Base-by-base conservation (phyloP, 768 basidiomycete species). In the Pisolithus orientalis region DNA sequence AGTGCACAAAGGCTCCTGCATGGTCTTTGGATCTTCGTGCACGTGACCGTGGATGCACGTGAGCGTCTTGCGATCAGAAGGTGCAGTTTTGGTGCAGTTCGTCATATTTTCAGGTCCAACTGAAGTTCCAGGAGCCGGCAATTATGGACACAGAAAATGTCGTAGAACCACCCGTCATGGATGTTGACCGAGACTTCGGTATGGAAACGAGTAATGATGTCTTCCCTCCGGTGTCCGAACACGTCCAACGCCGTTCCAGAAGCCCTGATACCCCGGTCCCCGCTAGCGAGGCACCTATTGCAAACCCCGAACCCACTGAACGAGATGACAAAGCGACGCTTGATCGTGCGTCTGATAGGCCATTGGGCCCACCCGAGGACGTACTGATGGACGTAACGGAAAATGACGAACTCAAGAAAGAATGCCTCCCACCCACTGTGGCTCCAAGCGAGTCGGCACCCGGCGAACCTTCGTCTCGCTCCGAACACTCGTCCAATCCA, bases 341-440 rank as follows among this genome's bases (percentile, higher is more conserved):
- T n/a, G 53, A 45, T 27, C 6, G 28, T 59, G 52, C 56, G 44
- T 52, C 46, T 17, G 62, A 66, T 65, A 59, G 53, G 50, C 60
- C 54, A 52, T 48, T 65, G 55, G 65, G 11, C 51, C 39, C 52
- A 47, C 43, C 57, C n/a, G 58, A 55, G 44, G 62, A 62, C 51
- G 55, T 62, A 49, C 57, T 48, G 42, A 66, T 65, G 64, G 60
- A 55, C 52, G 38, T 50, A 39, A 49, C 58, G 28, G 58, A 66
- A 40, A 49, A 34, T 32, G 38, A 40, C 54, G 47, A 49, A 34
- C 53, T 34, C 21, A 55, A 58, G 46, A 37, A 37, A 25, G 25
- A 46, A 25, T 32, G 31, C 25, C 25, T 53, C n/a, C 44, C 42
- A 40, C 25, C 32, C 16, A 24, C 48, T 16, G 1, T 44, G 53